Base-by-base conservation (phyloP, 148 eudicot species). In the Polygonum aviculare region DNA sequence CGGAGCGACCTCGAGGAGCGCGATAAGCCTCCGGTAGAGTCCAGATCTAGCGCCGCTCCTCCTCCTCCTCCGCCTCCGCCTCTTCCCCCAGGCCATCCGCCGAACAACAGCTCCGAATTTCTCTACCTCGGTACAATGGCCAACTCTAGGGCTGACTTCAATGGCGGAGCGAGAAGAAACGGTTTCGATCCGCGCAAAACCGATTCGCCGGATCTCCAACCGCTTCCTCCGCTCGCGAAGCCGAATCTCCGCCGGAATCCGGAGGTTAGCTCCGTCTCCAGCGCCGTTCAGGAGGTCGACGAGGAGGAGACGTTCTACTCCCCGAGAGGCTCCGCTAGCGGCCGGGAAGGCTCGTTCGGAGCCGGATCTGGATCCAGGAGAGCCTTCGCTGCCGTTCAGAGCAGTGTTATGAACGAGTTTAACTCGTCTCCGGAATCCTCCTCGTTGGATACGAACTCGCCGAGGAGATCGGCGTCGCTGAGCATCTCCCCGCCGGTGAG, bases 151-250 rank as follows among this genome's bases (percentile, higher is more conserved):
- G 80, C 47, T 26, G 31, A 26, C n/a, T 62, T 40, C 22, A 71
- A 71, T 39, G 31, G 49, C 49, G 74, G 74, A 5, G 21, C 7
- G 22, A n/a, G 51, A 45, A 45, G 51, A 72, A 80, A 47, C 1
- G 81, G 26, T 16, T 44, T 31, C 4, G 54, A 47, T 5, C 78
- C 81, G 15, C 69, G 86, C 49, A 88, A 90, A 55, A 8, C 86
- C 33, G 94, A 89, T 55, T 94, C 98, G 35, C 99, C 99, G 77
- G 99, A 95, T 81, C 96, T 95, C 60, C 94, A 84, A 6, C 99
- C 99, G 7, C 74, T 95, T 63, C 96, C 99, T 36, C 97, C 97
- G 4, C 84, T 81, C 11, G 85, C 71, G 14, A 59, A 12, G 72
- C 55, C 19, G 18, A 55, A 36, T 45, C 57, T 10, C 22, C 44